These are phyloP conservation scores for Leccinellum luteum DNA, from an alignment of 768 basidiomycete genomes.

Conservation along the genomic window DNA sequence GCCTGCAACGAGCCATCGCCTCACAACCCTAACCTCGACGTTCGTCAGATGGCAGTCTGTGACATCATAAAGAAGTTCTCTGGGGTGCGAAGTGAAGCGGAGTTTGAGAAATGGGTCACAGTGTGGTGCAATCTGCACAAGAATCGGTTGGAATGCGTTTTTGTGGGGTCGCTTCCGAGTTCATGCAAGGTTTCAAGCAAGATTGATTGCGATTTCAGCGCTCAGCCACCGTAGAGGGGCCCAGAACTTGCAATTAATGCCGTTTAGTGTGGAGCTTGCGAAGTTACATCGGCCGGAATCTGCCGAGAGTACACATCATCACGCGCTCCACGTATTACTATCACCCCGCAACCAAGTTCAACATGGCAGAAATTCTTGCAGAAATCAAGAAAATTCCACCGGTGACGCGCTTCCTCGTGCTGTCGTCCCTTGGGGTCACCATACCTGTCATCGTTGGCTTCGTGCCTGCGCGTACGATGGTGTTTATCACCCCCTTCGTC, in stretches of 20 bases:
- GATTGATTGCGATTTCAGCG: not conserved
- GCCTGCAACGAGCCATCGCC: not conserved
- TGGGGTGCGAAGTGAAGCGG: too few species aligned
- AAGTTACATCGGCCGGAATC: not conserved
- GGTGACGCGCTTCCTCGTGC: constrained; percentile 69
- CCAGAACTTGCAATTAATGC: too few species aligned
- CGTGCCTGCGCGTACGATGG: constrained; percentile 48
- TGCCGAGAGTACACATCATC: not conserved
- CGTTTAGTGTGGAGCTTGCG: too few species aligned
- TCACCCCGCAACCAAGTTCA: not conserved
- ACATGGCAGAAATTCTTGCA: constrained; percentile 48
- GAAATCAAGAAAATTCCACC: constrained; percentile 82
- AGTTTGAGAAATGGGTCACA: too few species aligned
- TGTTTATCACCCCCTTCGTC: constrained; percentile 51
- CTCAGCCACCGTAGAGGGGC: too few species aligned
- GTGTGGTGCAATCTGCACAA: too few species aligned
- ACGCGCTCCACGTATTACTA: not conserved
- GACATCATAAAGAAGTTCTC: too few species aligned
- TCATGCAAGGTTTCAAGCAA: not conserved
- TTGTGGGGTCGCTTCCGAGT: not conserved
- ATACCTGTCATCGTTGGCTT: constrained; percentile 54
- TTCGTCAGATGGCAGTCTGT: too few species aligned
- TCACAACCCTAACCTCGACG: not conserved
- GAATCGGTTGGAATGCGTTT: not conserved
- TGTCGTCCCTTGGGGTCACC: constrained; percentile 60